These are phyloP conservation scores for Stephanodiscus triporus DNA, from an alignment of 108 stramenopile species.

Conservation along the genomic window DNA sequence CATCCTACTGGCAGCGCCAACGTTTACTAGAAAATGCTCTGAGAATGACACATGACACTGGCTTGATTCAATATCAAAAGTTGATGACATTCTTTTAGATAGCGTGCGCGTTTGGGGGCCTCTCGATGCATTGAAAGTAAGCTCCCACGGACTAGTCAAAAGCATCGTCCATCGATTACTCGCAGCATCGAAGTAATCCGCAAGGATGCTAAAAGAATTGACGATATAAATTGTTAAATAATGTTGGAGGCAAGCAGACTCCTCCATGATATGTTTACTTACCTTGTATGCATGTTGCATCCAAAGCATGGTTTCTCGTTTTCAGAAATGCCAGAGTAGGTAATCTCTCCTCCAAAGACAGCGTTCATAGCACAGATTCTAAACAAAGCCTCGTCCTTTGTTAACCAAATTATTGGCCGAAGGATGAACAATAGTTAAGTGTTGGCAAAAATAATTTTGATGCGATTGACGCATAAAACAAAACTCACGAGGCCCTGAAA, in stretches of 20 bases:
- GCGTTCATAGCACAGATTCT: conserved; percentile 63
- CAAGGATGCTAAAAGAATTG: conserved; percentile 47
- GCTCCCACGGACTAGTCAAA: conserved; percentile 74
- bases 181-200: conserved; percentile 82
- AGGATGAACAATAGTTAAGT: neutral
- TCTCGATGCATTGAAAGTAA: conserved; percentile 64
- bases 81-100: conserved; percentile 59
- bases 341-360: conserved; percentile 53
- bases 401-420: neutral
- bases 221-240: neutral
- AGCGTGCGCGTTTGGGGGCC: conserved; percentile 53
- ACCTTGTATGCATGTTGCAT: conserved; percentile 45
- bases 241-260: neutral
- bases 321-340: conserved; percentile 26
- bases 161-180: conserved; percentile 68
- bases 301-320: conserved; percentile 44
- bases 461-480: neutral
- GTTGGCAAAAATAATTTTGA: neutral
- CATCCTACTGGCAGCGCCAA: conserved; percentile 77
- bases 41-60: conserved; percentile 80
- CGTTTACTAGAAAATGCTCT: conserved; percentile 80
- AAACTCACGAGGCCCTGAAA: conserved; percentile 65
- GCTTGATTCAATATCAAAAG: conserved; percentile 77
- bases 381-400: conserved; percentile 76
- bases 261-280: neutral